Percentiles rank a stretch among this genome's conserved stretches.
Conservation (phyloP, 345 rosid genomes). For the Eucalyptus victrix region DNA sequence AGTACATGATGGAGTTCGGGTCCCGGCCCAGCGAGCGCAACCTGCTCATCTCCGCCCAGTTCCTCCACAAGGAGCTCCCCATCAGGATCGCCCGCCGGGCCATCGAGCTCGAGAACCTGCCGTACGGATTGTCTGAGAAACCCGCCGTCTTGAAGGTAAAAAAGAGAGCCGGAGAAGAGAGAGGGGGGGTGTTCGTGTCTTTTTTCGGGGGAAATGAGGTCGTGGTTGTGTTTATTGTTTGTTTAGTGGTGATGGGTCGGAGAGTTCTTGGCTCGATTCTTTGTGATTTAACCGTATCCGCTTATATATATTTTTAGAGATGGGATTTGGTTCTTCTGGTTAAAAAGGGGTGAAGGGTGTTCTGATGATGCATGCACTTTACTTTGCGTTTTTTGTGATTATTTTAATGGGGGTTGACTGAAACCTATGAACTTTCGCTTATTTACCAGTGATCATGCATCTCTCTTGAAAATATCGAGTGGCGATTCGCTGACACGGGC, state of each 20-base stretch:
- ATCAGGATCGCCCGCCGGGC: constrained; percentile 80
- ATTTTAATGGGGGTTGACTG: neutral
- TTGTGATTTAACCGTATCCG: neutral
- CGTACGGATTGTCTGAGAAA: constrained; percentile 69
- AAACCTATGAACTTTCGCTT: neutral
- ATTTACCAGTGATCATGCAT: neutral
- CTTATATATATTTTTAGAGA: neutral
- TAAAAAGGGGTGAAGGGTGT: neutral
- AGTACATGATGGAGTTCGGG: constrained; percentile 97
- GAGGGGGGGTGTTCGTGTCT: too few relatives aligned
- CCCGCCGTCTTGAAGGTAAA: constrained; percentile 67
- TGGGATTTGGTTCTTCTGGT: neutral
- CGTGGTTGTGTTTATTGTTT: neutral
- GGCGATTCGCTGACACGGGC: neutral
- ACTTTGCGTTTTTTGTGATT: neutral
- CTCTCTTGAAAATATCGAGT: neutral
- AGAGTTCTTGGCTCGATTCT: neutral
- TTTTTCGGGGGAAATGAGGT: neutral
- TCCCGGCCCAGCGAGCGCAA: constrained; percentile 52
- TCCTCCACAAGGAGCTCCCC: constrained; percentile 82
- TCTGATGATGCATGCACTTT: neutral
- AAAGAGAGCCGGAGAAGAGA: neutral
- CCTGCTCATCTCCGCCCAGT: constrained; percentile 72
- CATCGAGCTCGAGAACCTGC: constrained; percentile 70
- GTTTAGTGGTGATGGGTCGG: neutral